Conservation (phyloP, 2,329 filamentous ascomycete genomes). For the Gaeumannomyces sp. region DNA sequence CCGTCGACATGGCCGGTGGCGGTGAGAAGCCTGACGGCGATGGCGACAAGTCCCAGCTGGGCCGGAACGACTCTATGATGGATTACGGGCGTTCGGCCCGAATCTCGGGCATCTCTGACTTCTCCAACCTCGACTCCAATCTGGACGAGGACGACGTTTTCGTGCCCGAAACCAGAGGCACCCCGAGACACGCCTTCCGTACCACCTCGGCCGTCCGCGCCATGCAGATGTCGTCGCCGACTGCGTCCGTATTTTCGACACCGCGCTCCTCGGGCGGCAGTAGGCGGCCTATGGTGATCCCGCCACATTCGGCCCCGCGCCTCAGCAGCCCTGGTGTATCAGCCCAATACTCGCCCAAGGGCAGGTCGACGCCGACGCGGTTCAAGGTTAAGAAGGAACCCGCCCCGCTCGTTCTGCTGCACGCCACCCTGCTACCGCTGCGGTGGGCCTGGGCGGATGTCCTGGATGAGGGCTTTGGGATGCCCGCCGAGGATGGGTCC, state of each 20-base stretch:
- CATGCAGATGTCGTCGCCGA: slow-evolving; percentile 65
- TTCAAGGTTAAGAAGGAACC: slow-evolving; percentile 49
- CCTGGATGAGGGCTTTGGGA: slow-evolving; percentile 29
- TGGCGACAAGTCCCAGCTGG: slow-evolving; percentile 12
- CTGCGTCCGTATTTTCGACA: slow-evolving; percentile 43
- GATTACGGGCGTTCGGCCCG: slow-evolving; percentile 30
- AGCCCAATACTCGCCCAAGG: slow-evolving; percentile 49
- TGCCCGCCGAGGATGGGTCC: slow-evolving; percentile 13
- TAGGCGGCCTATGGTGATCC: slow-evolving; percentile 34
- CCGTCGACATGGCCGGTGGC: slow-evolving; percentile 27
- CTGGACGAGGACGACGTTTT: slow-evolving; percentile 36
- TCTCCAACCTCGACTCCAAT: slow-evolving; percentile 46
- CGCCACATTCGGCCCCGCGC: slow-evolving; percentile 34
- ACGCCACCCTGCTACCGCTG: slow-evolving; percentile 69
- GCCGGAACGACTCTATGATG: slow-evolving; percentile 9
- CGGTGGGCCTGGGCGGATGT: slow-evolving; percentile 58
- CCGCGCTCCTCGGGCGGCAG: slow-evolving; percentile 36
- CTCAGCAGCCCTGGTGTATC: slow-evolving; percentile 48
- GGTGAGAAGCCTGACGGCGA: slow-evolving; percentile 11
- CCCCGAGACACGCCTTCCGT: slow-evolving; percentile 58
- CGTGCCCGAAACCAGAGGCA: slow-evolving; percentile 49
- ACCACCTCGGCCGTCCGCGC: slow-evolving; percentile 64
- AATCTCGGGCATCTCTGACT: slow-evolving; percentile 44
- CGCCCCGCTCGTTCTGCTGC: slow-evolving; percentile 67
- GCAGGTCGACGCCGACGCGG: slow-evolving; percentile 46